A percentile compares a stretch with the other conserved stretches of the same genome.
Conservation (phyloP, 1,139 yeast genomes). For the Pichia sp. region DNA sequence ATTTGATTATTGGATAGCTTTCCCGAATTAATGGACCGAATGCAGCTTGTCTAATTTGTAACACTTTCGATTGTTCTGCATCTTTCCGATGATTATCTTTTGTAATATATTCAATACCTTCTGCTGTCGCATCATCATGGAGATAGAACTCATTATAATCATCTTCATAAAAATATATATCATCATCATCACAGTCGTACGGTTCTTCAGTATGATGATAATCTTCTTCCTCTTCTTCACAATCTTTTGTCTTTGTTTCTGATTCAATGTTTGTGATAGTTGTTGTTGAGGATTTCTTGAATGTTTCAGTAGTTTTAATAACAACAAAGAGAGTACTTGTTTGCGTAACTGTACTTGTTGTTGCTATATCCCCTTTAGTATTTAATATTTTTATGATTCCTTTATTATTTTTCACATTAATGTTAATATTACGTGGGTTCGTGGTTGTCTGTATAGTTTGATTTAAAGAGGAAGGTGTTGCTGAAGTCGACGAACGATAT, state of each 20-base stretch:
- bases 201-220: background rate
- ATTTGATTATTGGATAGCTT: too few relatives aligned
- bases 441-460: background rate
- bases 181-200: background rate
- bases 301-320: background rate
- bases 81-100: too few relatives aligned
- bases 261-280: background rate
- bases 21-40: too few relatives aligned
- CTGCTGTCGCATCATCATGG: too few relatives aligned
- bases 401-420: slow-evolving; percentile 2
- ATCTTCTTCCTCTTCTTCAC: background rate
- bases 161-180: too few relatives aligned
- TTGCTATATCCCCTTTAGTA: background rate
- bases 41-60: too few relatives aligned
- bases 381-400: background rate
- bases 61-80: too few relatives aligned
- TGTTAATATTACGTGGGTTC: background rate
- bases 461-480: too few relatives aligned
- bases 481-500: too few relatives aligned
- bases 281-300: background rate
- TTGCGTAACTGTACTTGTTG: slow-evolving; percentile 3
- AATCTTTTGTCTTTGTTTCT: background rate
- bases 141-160: too few relatives aligned
- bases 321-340: background rate
- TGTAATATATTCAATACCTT: too few relatives aligned